These are phyloP conservation scores for Trifolium dubium DNA, from an alignment of 306 rosid species.

Conservation along the genomic window DNA sequence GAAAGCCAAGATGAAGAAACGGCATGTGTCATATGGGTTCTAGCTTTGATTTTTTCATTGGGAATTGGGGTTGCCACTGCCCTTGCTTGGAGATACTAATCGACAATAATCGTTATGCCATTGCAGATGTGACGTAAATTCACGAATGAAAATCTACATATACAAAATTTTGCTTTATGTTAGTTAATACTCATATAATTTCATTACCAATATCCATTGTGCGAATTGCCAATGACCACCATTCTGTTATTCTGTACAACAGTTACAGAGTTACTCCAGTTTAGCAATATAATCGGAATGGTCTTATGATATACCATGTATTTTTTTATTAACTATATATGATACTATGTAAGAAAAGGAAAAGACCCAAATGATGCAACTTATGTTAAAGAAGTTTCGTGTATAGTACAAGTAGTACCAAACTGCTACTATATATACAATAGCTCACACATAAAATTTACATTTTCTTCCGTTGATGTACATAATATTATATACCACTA, in stretches of 20 bases:
- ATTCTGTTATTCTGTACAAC: not conserved
- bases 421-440: constrained; percentile 28
- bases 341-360: not conserved
- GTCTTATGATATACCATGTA: not conserved
- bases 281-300: not conserved
- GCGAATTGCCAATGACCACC: not conserved
- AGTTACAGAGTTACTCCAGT: not conserved
- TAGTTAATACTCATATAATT: not conserved
- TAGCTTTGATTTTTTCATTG: constrained; percentile 68
- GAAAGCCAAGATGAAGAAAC: constrained; percentile 38
- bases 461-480: constrained; percentile 29
- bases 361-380: constrained; percentile 14
- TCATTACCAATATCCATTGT: constrained; percentile 14
- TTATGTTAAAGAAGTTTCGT: not conserved
- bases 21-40: constrained; percentile 51
- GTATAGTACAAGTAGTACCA: not conserved
- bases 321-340: too few species aligned
- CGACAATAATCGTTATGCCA: not conserved
- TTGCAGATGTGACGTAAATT: not conserved
- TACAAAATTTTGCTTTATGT: constrained; percentile 17
- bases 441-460: constrained; percentile 31
- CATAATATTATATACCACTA: not conserved
- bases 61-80: constrained; percentile 74
- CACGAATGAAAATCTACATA: constrained; percentile 14
- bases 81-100: constrained; percentile 52